Evolutionary conservation across 1,284 basidiomycete species (phyloP).

Genomic region (Ustilago lituana): DNA sequence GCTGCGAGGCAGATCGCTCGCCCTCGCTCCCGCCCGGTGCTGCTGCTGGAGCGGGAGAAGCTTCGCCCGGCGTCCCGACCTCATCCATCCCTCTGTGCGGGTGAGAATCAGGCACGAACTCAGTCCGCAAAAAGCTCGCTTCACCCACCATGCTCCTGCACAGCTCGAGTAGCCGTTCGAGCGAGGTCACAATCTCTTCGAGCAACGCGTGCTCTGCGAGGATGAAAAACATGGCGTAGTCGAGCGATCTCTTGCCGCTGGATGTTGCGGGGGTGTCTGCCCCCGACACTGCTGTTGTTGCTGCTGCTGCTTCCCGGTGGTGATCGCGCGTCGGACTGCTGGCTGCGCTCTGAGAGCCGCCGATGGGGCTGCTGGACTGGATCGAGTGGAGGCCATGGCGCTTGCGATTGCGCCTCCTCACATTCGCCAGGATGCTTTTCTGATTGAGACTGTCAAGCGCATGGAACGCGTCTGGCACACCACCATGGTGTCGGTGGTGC

Average conservation of each 20-base stretch:
- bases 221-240: constrained; percentile 55
- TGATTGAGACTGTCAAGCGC: constrained; percentile 34
- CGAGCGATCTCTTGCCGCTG: constrained; percentile 12
- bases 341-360: constrained; percentile 1
- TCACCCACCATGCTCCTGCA: constrained; percentile 59
- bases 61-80: constrained; percentile 12
- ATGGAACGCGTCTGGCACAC: constrained; percentile 34
- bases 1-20: too few species aligned
- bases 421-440: constrained; percentile 7
- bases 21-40: too few species aligned
- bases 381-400: constrained; percentile 57
- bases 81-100: constrained; percentile 3
- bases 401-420: constrained; percentile 28
- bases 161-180: constrained; percentile 51
- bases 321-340: not conserved
- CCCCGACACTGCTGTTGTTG: constrained; percentile 2
- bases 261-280: constrained; percentile 13
- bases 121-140: constrained; percentile 45
- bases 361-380: constrained; percentile 18
- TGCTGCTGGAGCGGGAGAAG: too few species aligned
- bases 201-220: constrained; percentile 62
- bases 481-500: not conserved
- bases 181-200: constrained; percentile 43
- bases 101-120: constrained; percentile 27
- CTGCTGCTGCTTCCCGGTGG: not conserved